These are phyloP conservation scores for Penicillium samsonianum DNA, from an alignment of 495 filamentous ascomycete species.

Conservation along the genomic window DNA sequence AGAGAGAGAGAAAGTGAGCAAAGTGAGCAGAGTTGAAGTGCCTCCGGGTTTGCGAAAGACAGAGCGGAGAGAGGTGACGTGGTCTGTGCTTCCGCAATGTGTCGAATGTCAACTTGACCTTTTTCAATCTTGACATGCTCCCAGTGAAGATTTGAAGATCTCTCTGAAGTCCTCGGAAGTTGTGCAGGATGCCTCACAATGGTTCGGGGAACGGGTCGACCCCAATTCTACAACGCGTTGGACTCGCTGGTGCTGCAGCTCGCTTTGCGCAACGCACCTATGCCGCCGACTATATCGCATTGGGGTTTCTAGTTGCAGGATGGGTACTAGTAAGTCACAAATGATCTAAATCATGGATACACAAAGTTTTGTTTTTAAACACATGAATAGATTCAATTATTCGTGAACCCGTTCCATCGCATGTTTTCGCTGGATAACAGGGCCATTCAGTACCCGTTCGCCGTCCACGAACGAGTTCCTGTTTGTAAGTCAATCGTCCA, in stretches of 20 bases:
- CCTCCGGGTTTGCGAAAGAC: not conserved
- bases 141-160: not conserved
- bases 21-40: not conserved
- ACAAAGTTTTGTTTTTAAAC: slow-evolving; percentile 3
- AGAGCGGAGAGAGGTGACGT: slow-evolving; percentile 4
- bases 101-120: slow-evolving; percentile 3
- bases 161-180: not conserved
- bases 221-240: slow-evolving; percentile 31
- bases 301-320: slow-evolving; percentile 63
- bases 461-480: slow-evolving; percentile 80
- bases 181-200: slow-evolving; percentile 34
- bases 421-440: slow-evolving; percentile 75
- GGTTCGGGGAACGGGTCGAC: slow-evolving; percentile 31
- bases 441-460: slow-evolving; percentile 82
- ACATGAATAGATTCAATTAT: slow-evolving; percentile 58
- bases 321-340: slow-evolving; percentile 61
- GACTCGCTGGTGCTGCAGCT: slow-evolving; percentile 40
- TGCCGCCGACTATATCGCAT: slow-evolving; percentile 81
- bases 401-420: slow-evolving; percentile 84
- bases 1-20: not conserved
- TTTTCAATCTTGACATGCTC: slow-evolving; percentile 1
- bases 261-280: slow-evolving; percentile 68
- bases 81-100: slow-evolving; percentile 16
- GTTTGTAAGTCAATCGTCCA: slow-evolving; percentile 53
- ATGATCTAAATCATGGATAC: not conserved